Base-by-base conservation (phyloP, 257 asterid genomes). In the Solanum neorickii region DNA sequence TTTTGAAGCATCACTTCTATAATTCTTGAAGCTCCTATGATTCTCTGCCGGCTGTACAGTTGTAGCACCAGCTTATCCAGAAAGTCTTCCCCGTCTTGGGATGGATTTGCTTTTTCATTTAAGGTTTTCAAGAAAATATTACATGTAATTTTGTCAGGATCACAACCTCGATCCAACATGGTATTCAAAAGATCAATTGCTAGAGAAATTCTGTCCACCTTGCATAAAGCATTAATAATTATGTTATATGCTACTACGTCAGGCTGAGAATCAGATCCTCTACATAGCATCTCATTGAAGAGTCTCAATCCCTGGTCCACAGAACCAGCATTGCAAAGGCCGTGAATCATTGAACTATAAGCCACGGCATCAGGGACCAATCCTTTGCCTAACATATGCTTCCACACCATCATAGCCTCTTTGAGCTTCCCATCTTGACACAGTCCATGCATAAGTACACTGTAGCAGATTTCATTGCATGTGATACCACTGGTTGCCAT, bases 341-440 rank as follows among this genome's bases (percentile, higher is more conserved):
- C 99, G 47, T 94, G 94, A 52, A 97, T 96, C 94, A 97, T 93
- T 72, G 99, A 96, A 91, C 91, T 95, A 90, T 96, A 96, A 83
- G 98, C 93, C 88, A 97, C 98, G 15, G 88, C 94, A 88, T 97
- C 99, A 47, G 96, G 96, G 72, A 86, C 88, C 69, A 91, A 87
- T 74, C 98, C 99, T 90, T 91, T 97, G 73, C 93, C 89, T 89
- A 94, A 83, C 89, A 97, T 91, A 18, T 91, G 96, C 86, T 92
- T 93, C 99, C 99, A 97, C 39, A 94, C 91, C 91, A 91, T 92
- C 91, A 91, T 88, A 83, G 98, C 99, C 87, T 92, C 97, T 90
- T 90, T 93, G 88, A 93, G 62, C 91, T 90, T 96, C 87, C 98
- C 99, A 47, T 92, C 91, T 87, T 91, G 90, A 82, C 98, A 96